Evolutionary conservation across 169 alveolate species (phyloP), one percentile per base, ranked within the genome.

Genomic region (Plasmodium blacklocki): DNA sequence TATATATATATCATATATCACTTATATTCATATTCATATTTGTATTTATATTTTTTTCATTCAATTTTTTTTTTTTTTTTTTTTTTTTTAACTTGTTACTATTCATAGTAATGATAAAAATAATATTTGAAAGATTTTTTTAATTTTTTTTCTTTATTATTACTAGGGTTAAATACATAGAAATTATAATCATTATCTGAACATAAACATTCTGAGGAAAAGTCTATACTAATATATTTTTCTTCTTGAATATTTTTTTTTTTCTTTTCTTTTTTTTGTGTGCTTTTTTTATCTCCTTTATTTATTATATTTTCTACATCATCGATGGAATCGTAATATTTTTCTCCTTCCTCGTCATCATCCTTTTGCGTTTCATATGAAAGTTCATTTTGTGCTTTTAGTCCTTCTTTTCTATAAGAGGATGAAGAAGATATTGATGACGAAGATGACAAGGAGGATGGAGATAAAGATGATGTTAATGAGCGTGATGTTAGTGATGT

Each of bases 121-220:
- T 29, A 45, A 6, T 49, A 18, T 72, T 49, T 52, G 19, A 19
- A 18, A 21, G 19, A 32, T 12, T 50, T 8, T 50, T 9, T 52
- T 12, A 50, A 9, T 32, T 67, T 47, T 23, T 39, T 19, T 67
- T 67, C 58, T 43, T 74, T 49, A 18, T 67, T 54, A 56, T 85
- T 86, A 86, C 92, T 62, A 49, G 92, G 92, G 39, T 86, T 73
- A 54, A 71, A 86, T 47, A 86, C 68, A 63, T 73, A 86, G 76
- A 72, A 86, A 74, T 72, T 73, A 73, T 58, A 71, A 62, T 70
- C 88, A 68, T 72, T 73, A 64, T 86, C 92, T 26, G 92, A 54
- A 47, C 88, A 86, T 60, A 86, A 73, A 45, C 92, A 86, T 14
- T 72, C 75, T 43, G 88, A 39, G 32, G 73, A 56, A 59, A 86